Evolutionary conservation across 2,329 filamentous ascomycete species (phyloP).

Genomic region (Hymenoscyphus scutula): DNA sequence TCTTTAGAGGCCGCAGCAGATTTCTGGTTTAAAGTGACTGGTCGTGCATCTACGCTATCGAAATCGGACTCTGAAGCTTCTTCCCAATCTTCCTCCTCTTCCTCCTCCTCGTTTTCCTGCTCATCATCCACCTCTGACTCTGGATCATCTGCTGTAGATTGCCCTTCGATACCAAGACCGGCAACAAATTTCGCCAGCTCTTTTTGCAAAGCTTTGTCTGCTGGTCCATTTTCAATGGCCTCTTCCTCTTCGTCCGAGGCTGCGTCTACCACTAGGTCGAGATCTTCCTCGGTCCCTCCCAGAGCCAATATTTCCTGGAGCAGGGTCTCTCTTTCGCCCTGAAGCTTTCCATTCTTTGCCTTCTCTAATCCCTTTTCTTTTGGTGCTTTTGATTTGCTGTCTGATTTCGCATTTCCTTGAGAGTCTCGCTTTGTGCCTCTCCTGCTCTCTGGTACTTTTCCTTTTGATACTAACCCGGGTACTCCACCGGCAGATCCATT

Average conservation of each 20-base stretch:
- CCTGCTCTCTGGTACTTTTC: constrained; percentile 21
- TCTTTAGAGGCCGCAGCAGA: constrained; percentile 3
- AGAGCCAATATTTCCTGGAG: constrained; percentile 63
- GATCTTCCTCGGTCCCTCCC: constrained; percentile 63
- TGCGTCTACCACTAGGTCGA: constrained; percentile 57
- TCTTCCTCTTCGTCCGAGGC: constrained; percentile 45
- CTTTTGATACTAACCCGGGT: constrained; percentile 16
- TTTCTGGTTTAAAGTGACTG: constrained; percentile 13
- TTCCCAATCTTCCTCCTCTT: constrained; percentile 37
- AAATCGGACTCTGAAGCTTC: constrained; percentile 38
- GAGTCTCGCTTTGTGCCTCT: constrained; percentile 37
- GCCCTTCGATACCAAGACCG: constrained; percentile 48
- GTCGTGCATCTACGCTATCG: constrained; percentile 19
- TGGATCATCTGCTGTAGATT: constrained; percentile 29
- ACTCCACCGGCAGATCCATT: constrained; percentile 24
- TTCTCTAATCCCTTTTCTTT: constrained; percentile 1
- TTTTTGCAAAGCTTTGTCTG: constrained; percentile 48
- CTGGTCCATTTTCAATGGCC: constrained; percentile 23
- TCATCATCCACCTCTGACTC: constrained; percentile 34
- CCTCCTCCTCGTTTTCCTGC: constrained; percentile 38
- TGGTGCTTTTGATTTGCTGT: constrained; percentile 27
- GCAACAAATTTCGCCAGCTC: constrained; percentile 53
- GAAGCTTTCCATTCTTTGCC: constrained; percentile 16
- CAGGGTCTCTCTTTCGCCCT: constrained; percentile 40
- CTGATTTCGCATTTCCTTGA: constrained; percentile 33